Evolutionary conservation across 2,329 filamentous ascomycete species (phyloP).

Genomic region (Colletotrichum gloeosporioides): DNA sequence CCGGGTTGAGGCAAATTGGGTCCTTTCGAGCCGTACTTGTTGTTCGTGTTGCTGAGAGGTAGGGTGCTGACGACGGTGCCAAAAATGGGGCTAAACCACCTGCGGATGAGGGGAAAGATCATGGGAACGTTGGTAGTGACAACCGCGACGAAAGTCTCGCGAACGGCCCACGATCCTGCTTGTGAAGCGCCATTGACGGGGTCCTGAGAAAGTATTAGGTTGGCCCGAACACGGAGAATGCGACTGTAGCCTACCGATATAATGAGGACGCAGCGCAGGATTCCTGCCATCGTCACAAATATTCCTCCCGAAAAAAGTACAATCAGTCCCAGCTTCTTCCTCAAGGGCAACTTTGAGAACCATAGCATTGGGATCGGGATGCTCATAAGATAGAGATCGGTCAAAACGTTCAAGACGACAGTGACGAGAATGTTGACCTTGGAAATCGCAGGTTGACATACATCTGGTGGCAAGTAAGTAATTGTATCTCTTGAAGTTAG

Average conservation of each 20-base stretch:
- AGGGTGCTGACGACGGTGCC: background rate
- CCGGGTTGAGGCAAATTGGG: slow-evolving; percentile 4
- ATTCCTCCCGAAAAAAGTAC: slow-evolving; percentile 44
- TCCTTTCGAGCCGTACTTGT: slow-evolving; percentile 1
- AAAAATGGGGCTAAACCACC: slow-evolving; percentile 12
- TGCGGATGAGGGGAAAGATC: slow-evolving; percentile 12
- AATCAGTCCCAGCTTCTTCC: slow-evolving; percentile 39
- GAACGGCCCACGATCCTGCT: slow-evolving; percentile 22
- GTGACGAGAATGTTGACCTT: slow-evolving; percentile 21
- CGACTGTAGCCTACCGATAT: slow-evolving; percentile 26
- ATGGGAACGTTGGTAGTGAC: slow-evolving; percentile 24
- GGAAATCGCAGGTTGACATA: slow-evolving; percentile 23
- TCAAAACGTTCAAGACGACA: slow-evolving; percentile 23
- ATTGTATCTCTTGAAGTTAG: rapidly evolving
- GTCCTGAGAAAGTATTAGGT: background rate
- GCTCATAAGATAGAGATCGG: slow-evolving; percentile 25
- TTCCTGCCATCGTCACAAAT: slow-evolving; percentile 45
- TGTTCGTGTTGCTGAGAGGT: background rate
- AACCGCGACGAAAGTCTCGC: slow-evolving; percentile 24
- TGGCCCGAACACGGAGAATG: background rate
- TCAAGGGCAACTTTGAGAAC: slow-evolving; percentile 27
- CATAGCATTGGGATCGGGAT: slow-evolving; percentile 29
- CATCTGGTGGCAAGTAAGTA: slow-evolving; percentile 40
- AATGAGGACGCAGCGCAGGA: slow-evolving; percentile 37
- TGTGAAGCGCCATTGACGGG: slow-evolving; percentile 15